phyloP scores from a whole-genome alignment of 495 filamentous ascomycete species.

The Evernia prunastri region DNA sequence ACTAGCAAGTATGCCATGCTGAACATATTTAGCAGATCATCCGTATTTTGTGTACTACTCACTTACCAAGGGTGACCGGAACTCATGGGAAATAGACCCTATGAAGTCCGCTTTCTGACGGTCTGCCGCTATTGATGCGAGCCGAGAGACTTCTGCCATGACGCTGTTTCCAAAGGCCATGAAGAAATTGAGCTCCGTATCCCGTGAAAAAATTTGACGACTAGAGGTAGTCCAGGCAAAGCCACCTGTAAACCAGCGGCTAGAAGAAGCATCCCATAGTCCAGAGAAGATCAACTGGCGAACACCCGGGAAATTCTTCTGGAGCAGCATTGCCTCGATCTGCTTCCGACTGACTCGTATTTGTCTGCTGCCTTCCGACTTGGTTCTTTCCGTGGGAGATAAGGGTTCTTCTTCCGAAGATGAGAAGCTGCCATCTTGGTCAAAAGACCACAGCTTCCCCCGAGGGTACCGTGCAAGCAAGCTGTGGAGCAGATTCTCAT shows the following conservation, averaged over 20 bases:
- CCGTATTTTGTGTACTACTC: neutral
- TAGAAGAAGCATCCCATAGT: constrained; percentile 58
- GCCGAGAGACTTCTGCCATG: constrained; percentile 59
- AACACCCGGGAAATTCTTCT: constrained; percentile 39
- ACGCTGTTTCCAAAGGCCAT: constrained; percentile 57
- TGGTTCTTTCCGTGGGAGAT: constrained; percentile 23
- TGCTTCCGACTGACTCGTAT: constrained; percentile 32
- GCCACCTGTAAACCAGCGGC: constrained; percentile 62
- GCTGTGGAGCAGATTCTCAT: constrained; percentile 41
- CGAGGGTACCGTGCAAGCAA: constrained; percentile 54
- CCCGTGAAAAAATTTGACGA: constrained; percentile 33
- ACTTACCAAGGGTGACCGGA: constrained; percentile 68
- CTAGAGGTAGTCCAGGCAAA: constrained; percentile 52
- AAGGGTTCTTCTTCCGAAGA: constrained; percentile 29
- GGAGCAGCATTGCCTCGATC: constrained; percentile 39
- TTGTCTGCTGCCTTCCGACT: constrained; percentile 23
- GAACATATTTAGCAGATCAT: too few species aligned
- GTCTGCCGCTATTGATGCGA: constrained; percentile 39
- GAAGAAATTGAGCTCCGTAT: constrained; percentile 47
- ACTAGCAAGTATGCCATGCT: constrained; percentile 54
- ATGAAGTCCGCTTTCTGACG: constrained; percentile 62
- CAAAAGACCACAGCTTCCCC: constrained; percentile 53
- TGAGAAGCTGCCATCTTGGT: constrained; percentile 38
- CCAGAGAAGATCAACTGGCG: constrained; percentile 35
- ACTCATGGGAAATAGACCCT: constrained; percentile 68